These are phyloP conservation scores for Colletotrichum tropicale DNA, from an alignment of 2,329 filamentous ascomycete genomes.

Conservation along the genomic window DNA sequence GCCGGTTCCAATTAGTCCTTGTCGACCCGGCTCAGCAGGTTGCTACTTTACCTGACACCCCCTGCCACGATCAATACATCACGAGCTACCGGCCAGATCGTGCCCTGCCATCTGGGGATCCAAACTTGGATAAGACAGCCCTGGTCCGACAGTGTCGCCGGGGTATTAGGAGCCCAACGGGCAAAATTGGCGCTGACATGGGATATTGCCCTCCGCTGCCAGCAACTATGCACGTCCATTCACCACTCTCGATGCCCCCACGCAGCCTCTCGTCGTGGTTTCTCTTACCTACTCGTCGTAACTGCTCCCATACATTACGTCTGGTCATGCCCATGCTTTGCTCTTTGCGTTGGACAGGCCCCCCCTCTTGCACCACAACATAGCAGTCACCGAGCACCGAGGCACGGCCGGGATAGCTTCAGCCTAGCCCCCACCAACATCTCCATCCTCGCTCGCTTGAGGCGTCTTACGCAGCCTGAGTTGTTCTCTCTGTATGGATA, in stretches of 20 bases:
- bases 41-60: background rate
- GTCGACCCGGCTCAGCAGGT: background rate
- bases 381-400: conserved; percentile 14
- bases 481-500: background rate
- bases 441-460: background rate
- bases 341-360: background rate
- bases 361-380: background rate
- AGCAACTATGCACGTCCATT: conserved; percentile 8
- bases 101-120: background rate
- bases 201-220: conserved; percentile 4
- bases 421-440: conserved; percentile 2
- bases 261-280: background rate
- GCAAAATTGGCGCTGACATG: conserved; percentile 2
- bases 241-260: conserved; percentile 1
- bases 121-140: background rate
- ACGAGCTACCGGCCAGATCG: background rate
- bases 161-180: background rate
- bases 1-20: background rate
- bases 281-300: background rate
- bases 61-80: background rate
- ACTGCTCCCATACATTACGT: background rate
- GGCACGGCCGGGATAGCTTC: conserved; percentile 15
- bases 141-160: background rate
- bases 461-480: background rate
- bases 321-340: background rate